Percentiles rank a stretch among this genome's conserved stretches.
These are phyloP conservation scores for Podospora australis DNA, from an alignment of 495 filamentous ascomycete species.

Conservation along the genomic window DNA sequence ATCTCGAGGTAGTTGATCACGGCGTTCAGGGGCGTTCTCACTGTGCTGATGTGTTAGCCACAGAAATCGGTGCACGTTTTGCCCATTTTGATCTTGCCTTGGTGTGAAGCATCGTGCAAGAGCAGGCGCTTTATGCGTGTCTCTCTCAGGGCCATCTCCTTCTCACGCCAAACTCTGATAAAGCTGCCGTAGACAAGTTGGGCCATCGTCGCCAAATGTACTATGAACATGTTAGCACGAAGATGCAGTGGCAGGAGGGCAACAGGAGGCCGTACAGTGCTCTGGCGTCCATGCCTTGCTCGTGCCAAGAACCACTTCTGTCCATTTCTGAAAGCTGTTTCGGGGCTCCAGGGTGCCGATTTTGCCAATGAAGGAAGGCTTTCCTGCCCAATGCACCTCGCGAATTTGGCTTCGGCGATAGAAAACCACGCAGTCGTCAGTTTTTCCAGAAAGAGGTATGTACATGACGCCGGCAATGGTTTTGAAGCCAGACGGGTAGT, in stretches of 20 bases:
- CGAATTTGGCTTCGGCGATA: constrained; percentile 65
- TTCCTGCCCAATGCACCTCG: constrained; percentile 79
- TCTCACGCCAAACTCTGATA: constrained; percentile 78
- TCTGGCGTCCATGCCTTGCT: constrained; percentile 60
- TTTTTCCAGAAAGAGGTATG: constrained; percentile 63
- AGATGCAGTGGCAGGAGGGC: background rate
- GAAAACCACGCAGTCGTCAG: constrained; percentile 75
- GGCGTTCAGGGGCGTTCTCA: constrained; percentile 77
- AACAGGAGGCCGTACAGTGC: constrained; percentile 21
- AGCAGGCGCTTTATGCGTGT: constrained; percentile 65
- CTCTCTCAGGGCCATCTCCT: constrained; percentile 48
- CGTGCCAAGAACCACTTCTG: constrained; percentile 57
- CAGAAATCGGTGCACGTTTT: background rate
- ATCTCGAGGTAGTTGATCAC: constrained; percentile 89
- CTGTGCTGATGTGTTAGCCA: constrained; percentile 38
- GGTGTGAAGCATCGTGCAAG: constrained; percentile 74
- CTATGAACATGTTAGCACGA: constrained; percentile 10
- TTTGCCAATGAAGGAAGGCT: constrained; percentile 60
- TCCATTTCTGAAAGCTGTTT: constrained; percentile 64
- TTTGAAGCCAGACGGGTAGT: constrained; percentile 64
- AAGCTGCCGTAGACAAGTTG: constrained; percentile 71
- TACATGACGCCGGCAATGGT: constrained; percentile 67
- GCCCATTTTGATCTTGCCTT: constrained; percentile 8
- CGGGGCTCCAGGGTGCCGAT: constrained; percentile 60
- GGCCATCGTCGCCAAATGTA: constrained; percentile 72